Base-by-base conservation (phyloP, 2,329 filamentous ascomycete genomes). In the Thermothelomyces thermophilus region DNA sequence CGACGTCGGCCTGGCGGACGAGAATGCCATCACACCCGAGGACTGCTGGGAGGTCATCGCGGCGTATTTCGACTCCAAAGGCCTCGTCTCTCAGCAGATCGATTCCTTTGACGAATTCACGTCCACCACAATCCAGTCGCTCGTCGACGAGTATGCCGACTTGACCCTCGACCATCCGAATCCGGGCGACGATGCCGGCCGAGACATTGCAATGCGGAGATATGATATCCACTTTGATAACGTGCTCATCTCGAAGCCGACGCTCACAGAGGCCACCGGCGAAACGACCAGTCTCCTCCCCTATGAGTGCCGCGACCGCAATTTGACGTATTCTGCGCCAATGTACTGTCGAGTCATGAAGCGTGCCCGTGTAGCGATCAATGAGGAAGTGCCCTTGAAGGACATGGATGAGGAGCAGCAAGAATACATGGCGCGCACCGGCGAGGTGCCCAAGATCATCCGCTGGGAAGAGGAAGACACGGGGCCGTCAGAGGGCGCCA, bases 91-190 rank as follows among this genome's bases (percentile, higher is more conserved):
- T 14, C 91, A 98, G 70, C 93, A 98, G 73, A 84, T 97, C 56
- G 91, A 97, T 67, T 98, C 94, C 0, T 98, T 95, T 71, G 90
- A 98, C 70, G 90, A 97, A 66, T 98, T 98, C 64, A 90, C 93
- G 50, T 84, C 86, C 53, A 90, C 87, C 19, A 96, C 90, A 0
- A 91, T 98, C 70, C 90, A 97, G 64, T 88, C 95, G 62, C 82
- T 98, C 53, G 86, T 98, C 52, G 84, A 90, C 62, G 93, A 97
- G 68, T 91, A 95, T 66, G 88, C 87, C 35, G 82, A 85, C 58
- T 84, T 97, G 54, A 90, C 87, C n/a, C 81, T 98, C 57, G 93
- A 98, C 64, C 89, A 96, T 68, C 91, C 90, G 54, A 85, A 90
- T 56, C 86, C 90, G 4, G 83, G 85, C 28, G 79, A 81, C 51